Evolutionary conservation across 192 early-diverging fungal genomes (phyloP).

Genomic region (Gonapodya prolifera): DNA sequence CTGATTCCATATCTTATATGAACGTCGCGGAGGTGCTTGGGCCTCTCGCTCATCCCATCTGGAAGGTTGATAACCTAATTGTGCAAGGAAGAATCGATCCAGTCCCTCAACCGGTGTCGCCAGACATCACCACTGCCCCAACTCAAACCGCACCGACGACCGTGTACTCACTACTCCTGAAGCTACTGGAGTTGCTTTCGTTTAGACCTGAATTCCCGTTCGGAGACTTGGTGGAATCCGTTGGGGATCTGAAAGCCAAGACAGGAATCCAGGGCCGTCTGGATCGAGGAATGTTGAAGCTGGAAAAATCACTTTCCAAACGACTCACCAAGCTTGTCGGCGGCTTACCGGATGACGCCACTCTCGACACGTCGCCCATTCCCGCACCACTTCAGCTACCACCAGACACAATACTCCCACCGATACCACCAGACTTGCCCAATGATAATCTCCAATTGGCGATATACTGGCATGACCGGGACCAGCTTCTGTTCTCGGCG

Average conservation of each 20-base stretch:
- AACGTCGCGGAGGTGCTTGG: neutral
- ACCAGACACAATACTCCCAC: neutral
- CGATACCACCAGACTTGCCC: neutral
- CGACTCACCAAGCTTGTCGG: neutral
- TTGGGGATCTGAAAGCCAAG: neutral
- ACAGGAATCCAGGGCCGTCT: neutral
- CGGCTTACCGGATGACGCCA: neutral
- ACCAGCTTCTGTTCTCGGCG: neutral
- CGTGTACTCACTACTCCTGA: neutral
- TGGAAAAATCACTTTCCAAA: neutral
- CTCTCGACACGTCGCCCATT: neutral
- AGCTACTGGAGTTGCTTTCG: neutral
- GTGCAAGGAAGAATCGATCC: neutral
- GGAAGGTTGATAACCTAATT: neutral
- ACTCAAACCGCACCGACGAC: neutral
- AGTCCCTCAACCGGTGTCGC: neutral
- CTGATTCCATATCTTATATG: neutral
- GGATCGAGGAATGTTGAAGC: neutral
- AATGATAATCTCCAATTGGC: neutral
- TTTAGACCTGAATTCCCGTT: neutral
- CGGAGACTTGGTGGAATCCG: neutral
- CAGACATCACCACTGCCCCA: neutral
- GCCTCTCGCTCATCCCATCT: neutral
- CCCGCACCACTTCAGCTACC: neutral
- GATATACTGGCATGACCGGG: neutral